Evolutionary conservation across 2,329 filamentous ascomycete species (phyloP), one percentile per base, ranked within the genome.

Genomic region (Cytospora piceae): DNA sequence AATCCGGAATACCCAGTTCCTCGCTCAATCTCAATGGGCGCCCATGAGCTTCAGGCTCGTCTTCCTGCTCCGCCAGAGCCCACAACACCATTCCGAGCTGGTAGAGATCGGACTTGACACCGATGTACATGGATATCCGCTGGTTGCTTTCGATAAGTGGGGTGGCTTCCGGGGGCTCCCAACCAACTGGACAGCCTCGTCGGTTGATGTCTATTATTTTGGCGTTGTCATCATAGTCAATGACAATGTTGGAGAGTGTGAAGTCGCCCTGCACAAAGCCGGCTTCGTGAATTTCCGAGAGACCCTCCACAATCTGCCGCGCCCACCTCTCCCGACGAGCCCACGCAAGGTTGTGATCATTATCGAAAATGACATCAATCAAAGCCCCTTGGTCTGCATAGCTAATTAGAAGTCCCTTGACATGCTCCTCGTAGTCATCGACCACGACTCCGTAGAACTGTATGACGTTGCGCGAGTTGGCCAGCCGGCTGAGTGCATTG

Each of bases 121-220:
- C 94, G 74, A 99, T 98, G 74, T 96, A 97, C 90, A 98, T 97
- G 55, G 92, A 91, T 61, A 99, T 94, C 34, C 93, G 87, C 76
- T 97, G 94, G 65, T 91, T 92, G 76, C 89, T 94, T 70, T 94
- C 89, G 67, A 98, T 93, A 63, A 98, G 87, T 7, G 87, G 85
- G 20, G 89, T 90, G 64, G 96, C 90, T 78, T 99, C 95, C 5
- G 95, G 95, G 3, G 95, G 94, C 71, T 99, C 95, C 95, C 95
- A 99, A 29, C 94, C 94, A 5, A 98, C 92, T 0, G 95, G 95
- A 73, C 95, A 99, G n/a, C 95, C 95, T 72, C 95, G 85, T 63
- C 95, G 86, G 79, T 99, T 99, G 80, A 99, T 97, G 77, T 99
- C 95, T 74, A 99, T 99, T 70, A 99, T 98, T 73, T 96, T 94